Percentiles rank a stretch among this genome's conserved stretches.
phyloP scores from a whole-genome alignment of 2,329 filamentous ascomycete genomes.

The Talaromyces sp. region DNA sequence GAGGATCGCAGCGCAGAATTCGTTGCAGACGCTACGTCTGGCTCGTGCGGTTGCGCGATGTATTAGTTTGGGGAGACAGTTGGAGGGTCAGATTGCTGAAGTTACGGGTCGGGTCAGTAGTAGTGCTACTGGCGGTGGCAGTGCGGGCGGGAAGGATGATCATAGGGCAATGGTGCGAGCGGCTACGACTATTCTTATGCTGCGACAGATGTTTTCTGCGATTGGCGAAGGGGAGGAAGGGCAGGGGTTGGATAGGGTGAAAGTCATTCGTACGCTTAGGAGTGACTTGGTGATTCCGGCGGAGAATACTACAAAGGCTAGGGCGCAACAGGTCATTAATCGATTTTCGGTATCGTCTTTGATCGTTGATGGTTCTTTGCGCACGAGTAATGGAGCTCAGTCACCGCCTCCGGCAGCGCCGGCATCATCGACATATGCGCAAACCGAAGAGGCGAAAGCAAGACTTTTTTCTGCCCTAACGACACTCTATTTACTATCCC shows the following conservation, averaged over 20 bases:
- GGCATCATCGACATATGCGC: constrained; percentile 52
- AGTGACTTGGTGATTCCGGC: constrained; percentile 67
- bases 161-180: constrained; percentile 79
- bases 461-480: constrained; percentile 71
- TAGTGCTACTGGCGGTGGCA: not conserved
- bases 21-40: constrained; percentile 77
- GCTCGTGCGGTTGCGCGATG: constrained; percentile 74
- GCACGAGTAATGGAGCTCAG: constrained; percentile 20
- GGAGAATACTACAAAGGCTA: constrained; percentile 70
- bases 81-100: constrained; percentile 82
- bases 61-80: constrained; percentile 76
- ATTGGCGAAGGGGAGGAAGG: constrained; percentile 72
- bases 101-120: constrained; percentile 47
- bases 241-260: constrained; percentile 70
- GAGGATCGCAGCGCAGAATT: constrained; percentile 69
- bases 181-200: constrained; percentile 71
- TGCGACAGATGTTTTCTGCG: constrained; percentile 70
- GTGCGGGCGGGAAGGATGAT: constrained; percentile 58
- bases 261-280: constrained; percentile 68
- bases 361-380: constrained; percentile 28
- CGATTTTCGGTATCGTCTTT: constrained; percentile 75
- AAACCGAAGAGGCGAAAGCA: constrained; percentile 71
- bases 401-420: constrained; percentile 28
- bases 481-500: constrained; percentile 78
- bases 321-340: constrained; percentile 74